Evolutionary conservation across 345 rosid genomes (phyloP).

Genomic region (Dipteronia sinensis): DNA sequence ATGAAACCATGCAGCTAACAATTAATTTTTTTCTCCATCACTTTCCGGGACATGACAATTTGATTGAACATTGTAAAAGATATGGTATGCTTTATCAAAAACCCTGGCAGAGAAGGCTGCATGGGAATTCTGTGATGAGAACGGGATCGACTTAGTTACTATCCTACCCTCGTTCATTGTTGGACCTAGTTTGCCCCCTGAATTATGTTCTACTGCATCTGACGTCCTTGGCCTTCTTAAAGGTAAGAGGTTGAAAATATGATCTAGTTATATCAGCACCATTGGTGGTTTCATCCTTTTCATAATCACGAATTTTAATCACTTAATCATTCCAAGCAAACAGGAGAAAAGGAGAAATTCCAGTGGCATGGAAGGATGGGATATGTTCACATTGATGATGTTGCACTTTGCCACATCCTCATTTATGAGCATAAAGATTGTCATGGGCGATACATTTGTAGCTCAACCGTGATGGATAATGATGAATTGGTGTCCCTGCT

Average conservation of each 20-base stretch:
- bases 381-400: slow-evolving; percentile 90
- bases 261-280: not conserved
- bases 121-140: slow-evolving; percentile 74
- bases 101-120: slow-evolving; percentile 87
- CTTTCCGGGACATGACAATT: too few relatives aligned
- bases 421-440: slow-evolving; percentile 58
- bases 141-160: slow-evolving; percentile 63
- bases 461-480: slow-evolving; percentile 56
- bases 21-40: too few relatives aligned
- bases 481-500: slow-evolving; percentile 53
- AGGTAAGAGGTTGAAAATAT: slow-evolving; percentile 39
- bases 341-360: slow-evolving; percentile 70
- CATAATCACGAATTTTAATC: not conserved
- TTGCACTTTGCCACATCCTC: slow-evolving; percentile 72
- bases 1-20: slow-evolving; percentile 23
- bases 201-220: slow-evolving; percentile 69
- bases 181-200: slow-evolving; percentile 83
- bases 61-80: slow-evolving; percentile 33
- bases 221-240: slow-evolving; percentile 80
- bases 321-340: not conserved
- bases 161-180: slow-evolving; percentile 72
- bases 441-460: slow-evolving; percentile 68
- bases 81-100: slow-evolving; percentile 78
- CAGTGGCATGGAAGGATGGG: slow-evolving; percentile 91
- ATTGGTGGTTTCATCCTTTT: not conserved